Evolutionary conservation across 225 moss, liverwort and hornwort genomes (phyloP).

Genomic region (Anthoceros angustus): DNA sequence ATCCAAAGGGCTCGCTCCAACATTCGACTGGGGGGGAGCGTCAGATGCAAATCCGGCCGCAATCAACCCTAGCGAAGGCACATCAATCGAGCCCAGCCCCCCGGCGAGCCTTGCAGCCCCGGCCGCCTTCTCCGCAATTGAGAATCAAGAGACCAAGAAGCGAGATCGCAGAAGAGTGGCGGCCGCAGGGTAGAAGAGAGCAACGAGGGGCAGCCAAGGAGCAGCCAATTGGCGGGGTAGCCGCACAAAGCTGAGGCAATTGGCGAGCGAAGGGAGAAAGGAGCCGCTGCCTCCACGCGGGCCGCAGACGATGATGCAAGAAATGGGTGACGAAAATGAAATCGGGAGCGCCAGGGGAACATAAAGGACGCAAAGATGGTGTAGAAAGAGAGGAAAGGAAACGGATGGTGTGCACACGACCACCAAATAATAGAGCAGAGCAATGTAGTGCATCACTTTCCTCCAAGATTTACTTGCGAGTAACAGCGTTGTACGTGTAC

Average conservation of each 20-base stretch:
- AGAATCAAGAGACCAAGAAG: not conserved
- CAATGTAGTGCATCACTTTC: too few species aligned
- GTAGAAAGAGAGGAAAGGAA: constrained; percentile 1
- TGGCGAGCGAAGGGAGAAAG: not conserved
- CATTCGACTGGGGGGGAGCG: not conserved
- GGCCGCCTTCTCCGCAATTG: not conserved
- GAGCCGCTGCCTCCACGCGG: not conserved
- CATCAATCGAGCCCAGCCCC: not conserved
- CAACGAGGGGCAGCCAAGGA: not conserved
- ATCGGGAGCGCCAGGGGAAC: not conserved
- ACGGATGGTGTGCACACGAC: constrained; percentile 4
- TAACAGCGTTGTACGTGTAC: too few species aligned
- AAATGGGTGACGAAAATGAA: constrained; percentile 2
- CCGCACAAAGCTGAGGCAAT: not conserved
- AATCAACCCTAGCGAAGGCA: not conserved
- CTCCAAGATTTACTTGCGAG: too few species aligned
- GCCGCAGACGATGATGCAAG: not conserved
- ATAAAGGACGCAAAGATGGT: not conserved
- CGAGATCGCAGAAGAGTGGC: not conserved
- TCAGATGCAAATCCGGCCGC: not conserved
- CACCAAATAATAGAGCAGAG: not conserved
- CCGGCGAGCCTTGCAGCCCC: not conserved
- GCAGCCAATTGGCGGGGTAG: not conserved
- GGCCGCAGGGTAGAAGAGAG: too few species aligned
- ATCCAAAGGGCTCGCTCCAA: not conserved